Conservation (phyloP, 2,329 filamentous ascomycete species). For the Fusarium subglutinans region DNA sequence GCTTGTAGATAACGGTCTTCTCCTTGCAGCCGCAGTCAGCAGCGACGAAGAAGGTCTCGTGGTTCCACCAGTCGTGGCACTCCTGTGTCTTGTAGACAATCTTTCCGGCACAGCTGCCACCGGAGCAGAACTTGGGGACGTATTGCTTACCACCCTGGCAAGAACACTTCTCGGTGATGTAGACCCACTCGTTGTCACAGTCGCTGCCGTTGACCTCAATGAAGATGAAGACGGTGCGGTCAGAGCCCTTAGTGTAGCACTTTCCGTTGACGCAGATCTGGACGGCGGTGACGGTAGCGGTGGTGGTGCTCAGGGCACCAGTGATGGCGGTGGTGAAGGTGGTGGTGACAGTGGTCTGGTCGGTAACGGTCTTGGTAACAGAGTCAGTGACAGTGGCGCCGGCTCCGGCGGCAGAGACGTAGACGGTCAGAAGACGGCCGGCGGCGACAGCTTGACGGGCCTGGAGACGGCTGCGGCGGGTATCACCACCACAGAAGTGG, state of each 20-base stretch:
- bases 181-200: slow-evolving; percentile 29
- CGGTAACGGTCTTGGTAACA: slow-evolving; percentile 5
- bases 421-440: slow-evolving; percentile 29
- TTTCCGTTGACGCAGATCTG: slow-evolving; percentile 12
- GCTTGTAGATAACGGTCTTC: slow-evolving; percentile 32
- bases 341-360: slow-evolving; percentile 15
- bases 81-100: slow-evolving; percentile 33
- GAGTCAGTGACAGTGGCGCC: not conserved
- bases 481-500: slow-evolving; percentile 29
- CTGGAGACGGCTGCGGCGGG: slow-evolving; percentile 7
- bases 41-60: slow-evolving; percentile 23
- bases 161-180: slow-evolving; percentile 19
- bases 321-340: slow-evolving; percentile 16
- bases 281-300: slow-evolving; percentile 22
- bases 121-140: slow-evolving; percentile 22
- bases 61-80: slow-evolving; percentile 14
- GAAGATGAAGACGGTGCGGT: slow-evolving; percentile 26
- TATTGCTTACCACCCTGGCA: slow-evolving; percentile 31
- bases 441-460: slow-evolving; percentile 24
- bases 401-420: not conserved
- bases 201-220: slow-evolving; percentile 20
- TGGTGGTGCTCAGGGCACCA: not conserved
- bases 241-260: not conserved
- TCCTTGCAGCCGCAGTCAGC: slow-evolving; percentile 24
- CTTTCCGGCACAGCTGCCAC: slow-evolving; percentile 18